phyloP scores from a whole-genome alignment of 2,329 filamentous ascomycete species.

The Diaporthe sp. region DNA sequence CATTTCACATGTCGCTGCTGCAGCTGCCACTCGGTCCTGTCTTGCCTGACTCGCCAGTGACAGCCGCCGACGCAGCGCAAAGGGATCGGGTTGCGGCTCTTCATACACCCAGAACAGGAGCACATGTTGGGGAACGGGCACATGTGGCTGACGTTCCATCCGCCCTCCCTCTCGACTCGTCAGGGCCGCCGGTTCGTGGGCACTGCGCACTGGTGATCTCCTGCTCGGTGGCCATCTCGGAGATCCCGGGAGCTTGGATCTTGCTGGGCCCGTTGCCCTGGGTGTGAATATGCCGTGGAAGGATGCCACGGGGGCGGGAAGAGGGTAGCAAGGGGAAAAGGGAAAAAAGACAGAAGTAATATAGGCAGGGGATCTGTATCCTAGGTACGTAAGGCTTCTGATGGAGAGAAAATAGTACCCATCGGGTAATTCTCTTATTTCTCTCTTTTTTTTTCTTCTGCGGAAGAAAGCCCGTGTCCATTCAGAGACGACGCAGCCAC shows the following conservation, averaged over 20 bases:
- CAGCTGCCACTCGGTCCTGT: constrained; percentile 11
- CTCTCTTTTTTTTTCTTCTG: background rate
- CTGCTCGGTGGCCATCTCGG: background rate
- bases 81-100: constrained; percentile 16
- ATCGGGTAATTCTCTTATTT: background rate
- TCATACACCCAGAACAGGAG: background rate
- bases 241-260: constrained; percentile 15
- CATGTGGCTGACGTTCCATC: constrained; percentile 24
- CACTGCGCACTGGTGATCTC: constrained; percentile 1
- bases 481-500: background rate
- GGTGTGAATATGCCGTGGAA: constrained; percentile 6
- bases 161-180: constrained; percentile 22
- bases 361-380: background rate
- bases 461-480: background rate
- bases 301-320: background rate
- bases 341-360: background rate
- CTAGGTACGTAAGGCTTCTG: background rate
- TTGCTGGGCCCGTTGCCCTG: constrained; percentile 10
- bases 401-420: background rate
- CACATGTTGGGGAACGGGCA: background rate
- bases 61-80: background rate
- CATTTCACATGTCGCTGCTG: background rate
- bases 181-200: constrained; percentile 18
- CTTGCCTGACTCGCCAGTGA: constrained; percentile 14
- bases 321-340: background rate